A percentile compares a stretch with the other conserved stretches of the same genome.
These are phyloP conservation scores for Mentha longifolia DNA, from an alignment of 257 asterid genomes.

Conservation along the genomic window DNA sequence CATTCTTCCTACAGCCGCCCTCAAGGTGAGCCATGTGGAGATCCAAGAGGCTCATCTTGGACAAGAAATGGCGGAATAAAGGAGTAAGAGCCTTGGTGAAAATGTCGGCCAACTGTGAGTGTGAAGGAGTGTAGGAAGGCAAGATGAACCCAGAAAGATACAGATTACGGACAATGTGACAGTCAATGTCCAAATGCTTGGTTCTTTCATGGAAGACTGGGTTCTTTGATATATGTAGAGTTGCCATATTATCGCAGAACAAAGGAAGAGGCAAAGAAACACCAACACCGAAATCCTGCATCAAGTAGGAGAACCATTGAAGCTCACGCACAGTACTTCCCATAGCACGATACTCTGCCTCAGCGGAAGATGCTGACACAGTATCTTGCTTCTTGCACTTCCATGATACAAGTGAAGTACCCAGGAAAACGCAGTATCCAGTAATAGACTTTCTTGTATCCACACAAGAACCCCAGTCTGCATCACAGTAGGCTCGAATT, in stretches of 20 bases:
- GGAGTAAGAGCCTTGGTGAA: neutral
- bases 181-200: neutral
- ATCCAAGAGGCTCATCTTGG: too few species aligned
- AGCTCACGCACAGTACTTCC: neutral
- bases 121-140: neutral
- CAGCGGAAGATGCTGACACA: neutral
- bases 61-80: neutral
- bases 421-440: neutral
- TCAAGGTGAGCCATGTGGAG: too few species aligned
- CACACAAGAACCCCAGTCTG: neutral
- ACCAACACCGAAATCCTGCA: neutral
- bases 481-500: neutral
- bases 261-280: neutral
- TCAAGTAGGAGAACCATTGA: neutral
- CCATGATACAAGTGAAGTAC: neutral
- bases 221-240: neutral
- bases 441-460: neutral
- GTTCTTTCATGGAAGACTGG: neutral
- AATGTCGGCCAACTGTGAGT: neutral
- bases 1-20: too few species aligned
- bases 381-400: neutral
- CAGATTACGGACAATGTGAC: neutral
- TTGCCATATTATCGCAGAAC: neutral
- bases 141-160: neutral
- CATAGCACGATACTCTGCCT: neutral